Evolutionary conservation across 2,329 filamentous ascomycete genomes (phyloP), one percentile per base, ranked within the genome.

Genomic region (Clarireedia hainanense): DNA sequence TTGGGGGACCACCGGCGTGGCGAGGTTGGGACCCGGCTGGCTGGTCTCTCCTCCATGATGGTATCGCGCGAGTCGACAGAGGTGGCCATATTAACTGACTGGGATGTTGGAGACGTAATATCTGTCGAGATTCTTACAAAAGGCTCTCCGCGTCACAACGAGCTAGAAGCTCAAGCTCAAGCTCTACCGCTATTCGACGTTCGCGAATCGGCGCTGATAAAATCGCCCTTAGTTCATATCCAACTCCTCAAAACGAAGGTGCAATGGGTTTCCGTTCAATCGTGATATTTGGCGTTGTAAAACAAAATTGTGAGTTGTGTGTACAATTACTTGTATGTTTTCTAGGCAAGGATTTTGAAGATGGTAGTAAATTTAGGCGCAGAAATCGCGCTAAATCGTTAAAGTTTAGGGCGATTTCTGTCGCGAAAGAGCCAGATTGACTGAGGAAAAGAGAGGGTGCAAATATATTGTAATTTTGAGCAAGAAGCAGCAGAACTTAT

Each of bases 1-100:
- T 61, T 61, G 56, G 57, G 71, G 57, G 65, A 63, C 27, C 46
- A 46, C 50, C 61, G 64, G 27, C 54, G 59, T 17, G 62, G 63
- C 10, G 62, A 60, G 9, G 60, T 56, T 14, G 60, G 55, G 2
- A 50, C 47, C 43, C 56, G 60, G 40, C 51, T 57, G 15, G 49
- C 23, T 30, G 57, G 52, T 23, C 52, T 50, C 27, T 59, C 58
- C n/a, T 58, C 57, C 10, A 54, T 37, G 30, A 57, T 39, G 39
- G 30, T 52, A 20, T 60, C 60, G 53, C 65, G 62, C 57, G 62
- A 62, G 15, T 37, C 57, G 51, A 55, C 37, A 47, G 51, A 48
- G 23, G 42, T 40, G 26, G 51, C 9, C 45, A 55, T 49, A 4
- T 27, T 49, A 14, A 24, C 27, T 5, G 14, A 7, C 12, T 47